These are phyloP conservation scores for Lepidium sativum DNA, from an alignment of 345 rosid genomes.

Conservation along the genomic window DNA sequence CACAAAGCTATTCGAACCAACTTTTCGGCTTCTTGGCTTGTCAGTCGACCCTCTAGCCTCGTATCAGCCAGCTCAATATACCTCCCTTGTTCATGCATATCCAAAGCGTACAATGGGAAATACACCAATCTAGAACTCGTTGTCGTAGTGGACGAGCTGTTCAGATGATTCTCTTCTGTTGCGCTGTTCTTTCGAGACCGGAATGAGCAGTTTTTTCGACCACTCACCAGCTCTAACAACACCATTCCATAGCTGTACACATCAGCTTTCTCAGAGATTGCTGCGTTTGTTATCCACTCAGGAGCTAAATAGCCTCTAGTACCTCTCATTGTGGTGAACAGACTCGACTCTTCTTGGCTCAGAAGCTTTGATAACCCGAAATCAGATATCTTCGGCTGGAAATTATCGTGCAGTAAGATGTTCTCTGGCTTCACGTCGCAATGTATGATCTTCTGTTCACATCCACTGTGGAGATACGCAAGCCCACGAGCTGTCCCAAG, in stretches of 20 bases:
- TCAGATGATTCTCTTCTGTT: conserved; percentile 31
- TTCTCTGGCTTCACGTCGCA: conserved; percentile 88
- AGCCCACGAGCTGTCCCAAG: conserved; percentile 77
- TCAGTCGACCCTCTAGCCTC: conserved; percentile 64
- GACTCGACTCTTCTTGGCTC: conserved; percentile 51
- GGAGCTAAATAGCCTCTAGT: conserved; percentile 95
- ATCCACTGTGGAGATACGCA: conserved; percentile 61
- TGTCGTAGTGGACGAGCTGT: conserved; percentile 36
- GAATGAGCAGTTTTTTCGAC: conserved; percentile 55
- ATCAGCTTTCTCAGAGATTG: conserved; percentile 90
- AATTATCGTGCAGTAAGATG: conserved; percentile 56
- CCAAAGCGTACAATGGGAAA: conserved; percentile 78
- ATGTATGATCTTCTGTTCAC: conserved; percentile 65
- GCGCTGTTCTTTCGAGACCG: conserved; percentile 37
- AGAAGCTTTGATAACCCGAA: conserved; percentile 71
- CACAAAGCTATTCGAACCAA: conserved; percentile 56
- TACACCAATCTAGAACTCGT: conserved; percentile 37
- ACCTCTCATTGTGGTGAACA: conserved; percentile 80
- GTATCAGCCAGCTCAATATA: conserved; percentile 75
- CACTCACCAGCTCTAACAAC: conserved; percentile 68
- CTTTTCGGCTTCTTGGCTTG: conserved; percentile 45
- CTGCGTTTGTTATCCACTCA: conserved; percentile 91
- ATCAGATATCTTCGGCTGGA: conserved; percentile 63
- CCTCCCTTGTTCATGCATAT: conserved; percentile 66
- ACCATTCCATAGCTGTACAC: conserved; percentile 92